Evolutionary conservation across 2,329 filamentous ascomycete species (phyloP).

Genomic region (Coleophoma cylindrospora): DNA sequence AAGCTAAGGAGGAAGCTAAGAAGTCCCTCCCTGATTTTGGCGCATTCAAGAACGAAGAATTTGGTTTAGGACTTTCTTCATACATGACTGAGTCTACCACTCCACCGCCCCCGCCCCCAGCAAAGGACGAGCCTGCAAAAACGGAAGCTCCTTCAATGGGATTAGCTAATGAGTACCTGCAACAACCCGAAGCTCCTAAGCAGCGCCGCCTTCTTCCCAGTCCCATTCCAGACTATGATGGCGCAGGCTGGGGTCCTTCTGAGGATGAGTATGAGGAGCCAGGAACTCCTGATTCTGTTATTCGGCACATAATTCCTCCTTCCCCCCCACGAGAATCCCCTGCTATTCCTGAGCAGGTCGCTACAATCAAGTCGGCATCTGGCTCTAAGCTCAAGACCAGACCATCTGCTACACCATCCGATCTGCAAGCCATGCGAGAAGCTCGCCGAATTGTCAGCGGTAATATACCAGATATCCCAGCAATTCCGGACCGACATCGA

Average conservation of each 20-base stretch:
- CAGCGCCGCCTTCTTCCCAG: slow-evolving; percentile 27
- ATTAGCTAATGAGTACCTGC: slow-evolving; percentile 19
- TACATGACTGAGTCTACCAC: slow-evolving; percentile 36
- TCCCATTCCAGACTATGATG: slow-evolving; percentile 59
- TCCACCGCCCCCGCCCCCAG: slow-evolving; percentile 30
- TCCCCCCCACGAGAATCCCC: slow-evolving; percentile 39
- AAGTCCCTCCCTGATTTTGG: slow-evolving; percentile 39
- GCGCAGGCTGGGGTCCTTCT: slow-evolving; percentile 54
- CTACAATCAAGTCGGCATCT: slow-evolving; percentile 79
- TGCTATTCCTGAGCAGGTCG: slow-evolving; percentile 72
- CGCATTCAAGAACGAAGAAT: slow-evolving; percentile 42
- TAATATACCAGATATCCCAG: slow-evolving; percentile 56
- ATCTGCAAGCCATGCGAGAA: slow-evolving; percentile 80
- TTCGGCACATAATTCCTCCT: slow-evolving; percentile 61
- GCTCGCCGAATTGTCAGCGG: slow-evolving; percentile 80
- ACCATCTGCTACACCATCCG: slow-evolving; percentile 80
- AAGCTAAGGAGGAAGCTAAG: slow-evolving; percentile 12
- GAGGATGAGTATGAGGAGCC: slow-evolving; percentile 55
- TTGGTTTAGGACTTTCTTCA: slow-evolving; percentile 47
- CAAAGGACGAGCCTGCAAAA: slow-evolving; percentile 14
- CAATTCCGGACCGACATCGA: slow-evolving; percentile 56
- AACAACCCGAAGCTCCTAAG: slow-evolving; percentile 18
- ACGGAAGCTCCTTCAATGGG: slow-evolving; percentile 15
- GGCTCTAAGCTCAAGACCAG: slow-evolving; percentile 85
- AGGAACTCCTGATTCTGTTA: slow-evolving; percentile 83